Percentiles rank a stretch among this genome's conserved stretches.
Conservation (phyloP, 345 rosid species). For the Pelargonium nanum region DNA sequence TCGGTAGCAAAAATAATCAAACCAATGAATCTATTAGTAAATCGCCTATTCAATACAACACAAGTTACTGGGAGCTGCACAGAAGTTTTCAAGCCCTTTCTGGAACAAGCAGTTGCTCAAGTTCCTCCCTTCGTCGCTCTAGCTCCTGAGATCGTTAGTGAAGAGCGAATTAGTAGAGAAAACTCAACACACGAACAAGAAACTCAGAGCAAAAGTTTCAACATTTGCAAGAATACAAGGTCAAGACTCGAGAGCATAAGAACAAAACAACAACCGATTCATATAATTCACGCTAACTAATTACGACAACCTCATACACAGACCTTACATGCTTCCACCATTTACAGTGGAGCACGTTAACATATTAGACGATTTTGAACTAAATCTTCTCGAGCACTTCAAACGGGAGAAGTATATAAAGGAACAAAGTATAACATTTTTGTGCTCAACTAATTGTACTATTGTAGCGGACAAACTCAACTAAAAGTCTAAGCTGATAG, state of each 20-base stretch:
- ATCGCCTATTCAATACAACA: background rate
- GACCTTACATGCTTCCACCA: too few species aligned
- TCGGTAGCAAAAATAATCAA: background rate
- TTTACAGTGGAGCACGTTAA: too few species aligned
- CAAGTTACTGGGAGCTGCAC: background rate
- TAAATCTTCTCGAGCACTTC: too few species aligned
- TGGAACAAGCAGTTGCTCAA: conserved; percentile 65
- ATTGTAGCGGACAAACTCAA: too few species aligned
- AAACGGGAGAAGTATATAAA: too few species aligned
- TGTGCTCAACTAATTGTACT: too few species aligned
- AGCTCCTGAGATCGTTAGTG: conserved; percentile 42
- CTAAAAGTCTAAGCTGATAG: too few species aligned
- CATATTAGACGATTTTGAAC: too few species aligned
- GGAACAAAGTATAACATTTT: too few species aligned
- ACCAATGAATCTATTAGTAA: background rate
- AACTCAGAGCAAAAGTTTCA: background rate
- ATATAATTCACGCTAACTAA: background rate
- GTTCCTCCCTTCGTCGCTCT: conserved; percentile 69
- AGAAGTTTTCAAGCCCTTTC: conserved; percentile 28
- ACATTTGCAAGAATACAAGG: background rate
- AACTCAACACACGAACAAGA: background rate
- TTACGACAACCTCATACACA: too few species aligned
- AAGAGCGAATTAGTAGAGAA: background rate
- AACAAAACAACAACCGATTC: background rate
- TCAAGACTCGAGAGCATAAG: background rate